Base-by-base conservation (phyloP, 2,329 filamentous ascomycete species). In the Ilyonectria mors-panacis region DNA sequence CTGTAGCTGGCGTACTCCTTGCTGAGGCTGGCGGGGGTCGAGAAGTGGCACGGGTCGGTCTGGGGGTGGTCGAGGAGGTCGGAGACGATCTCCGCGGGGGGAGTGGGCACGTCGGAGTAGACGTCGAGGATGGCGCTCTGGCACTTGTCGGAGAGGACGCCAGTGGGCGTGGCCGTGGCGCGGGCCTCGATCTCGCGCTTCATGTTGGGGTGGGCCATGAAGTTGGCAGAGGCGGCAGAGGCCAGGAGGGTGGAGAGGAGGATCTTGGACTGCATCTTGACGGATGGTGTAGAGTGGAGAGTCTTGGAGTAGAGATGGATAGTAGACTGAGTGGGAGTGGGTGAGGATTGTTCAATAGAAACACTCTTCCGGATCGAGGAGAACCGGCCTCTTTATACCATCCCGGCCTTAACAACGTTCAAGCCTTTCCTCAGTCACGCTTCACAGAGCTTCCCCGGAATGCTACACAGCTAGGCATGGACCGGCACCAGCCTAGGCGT, bases 1-100 rank as follows among this genome's bases (percentile, higher is more conserved):
- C 70, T 76, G 77, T 81, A 82, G 66, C 70, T 74, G 26, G 70
- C 65, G 73, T 78, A 81, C 47, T 78, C 70, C 33, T 64, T 70
- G 71, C 68, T 75, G 39, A 82, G 75, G 71, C 72, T 75, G 23
- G 67, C 44, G n/a, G 81, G 78, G 7, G 75, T 63, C 61, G 63
- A 75, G 74, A 78, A 76, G 68, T 63, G 21, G 79, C 81, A 82
- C 4, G 74, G 69, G 75, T 81, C 75, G 58, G 76, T 75, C 59
- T 72, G 70, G 6, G 75, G 69, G 69, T 78, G 59, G 9, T 67
- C 62, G 10, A 53, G 51, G 30, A 72, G 37, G 69, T 77, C 76
- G 39, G 72, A 68, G 63, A 73, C 35, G 70, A 82, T 71, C 35
- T 67, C 67, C 2, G 79, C 69, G 6, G 77, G 71, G 19, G 79